These are phyloP conservation scores for Phytophthora podocarpi DNA, from an alignment of 352 stramenopile genomes.

Conservation along the genomic window DNA sequence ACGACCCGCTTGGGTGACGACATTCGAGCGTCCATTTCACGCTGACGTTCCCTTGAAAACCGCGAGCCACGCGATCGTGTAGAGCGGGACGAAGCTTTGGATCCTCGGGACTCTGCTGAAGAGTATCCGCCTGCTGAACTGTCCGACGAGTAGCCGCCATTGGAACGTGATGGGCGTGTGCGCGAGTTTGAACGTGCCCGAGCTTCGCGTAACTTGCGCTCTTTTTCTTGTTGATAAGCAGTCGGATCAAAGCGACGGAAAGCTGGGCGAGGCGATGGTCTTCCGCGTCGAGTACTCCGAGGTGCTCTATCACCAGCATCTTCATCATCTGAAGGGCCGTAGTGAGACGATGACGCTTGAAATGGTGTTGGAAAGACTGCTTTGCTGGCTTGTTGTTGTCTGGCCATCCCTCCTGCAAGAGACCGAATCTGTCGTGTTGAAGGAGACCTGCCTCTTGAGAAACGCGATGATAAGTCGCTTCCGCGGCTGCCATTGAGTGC, in stretches of 20 bases:
- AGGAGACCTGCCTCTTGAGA: conserved; percentile 12
- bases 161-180: conserved; percentile 19
- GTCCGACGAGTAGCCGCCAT: conserved; percentile 65
- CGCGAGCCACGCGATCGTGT: conserved; percentile 43
- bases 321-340: conserved; percentile 43
- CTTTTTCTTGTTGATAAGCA: conserved; percentile 78
- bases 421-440: conserved; percentile 11
- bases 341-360: conserved; percentile 24
- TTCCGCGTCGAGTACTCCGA: conserved; percentile 12
- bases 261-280: conserved; percentile 16
- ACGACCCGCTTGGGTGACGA: conserved; percentile 54
- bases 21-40: conserved; percentile 56
- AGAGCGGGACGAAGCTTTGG: conserved; percentile 53
- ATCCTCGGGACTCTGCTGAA: conserved; percentile 59
- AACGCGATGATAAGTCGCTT: conserved; percentile 11
- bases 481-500: conserved; percentile 10
- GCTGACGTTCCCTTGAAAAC: conserved; percentile 55
- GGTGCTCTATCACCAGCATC: conserved; percentile 11
- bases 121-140: conserved; percentile 72
- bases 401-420: not conserved
- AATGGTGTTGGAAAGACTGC: conserved; percentile 27
- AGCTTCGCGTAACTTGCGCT: conserved; percentile 53
- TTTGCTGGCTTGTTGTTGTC: conserved; percentile 15
- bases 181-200: conserved; percentile 43
- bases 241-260: conserved; percentile 84